A percentile compares a stretch with the other conserved stretches of the same genome.
Conservation (phyloP, 2,329 filamentous ascomycete genomes). For the Chrysoporthe cubensis region DNA sequence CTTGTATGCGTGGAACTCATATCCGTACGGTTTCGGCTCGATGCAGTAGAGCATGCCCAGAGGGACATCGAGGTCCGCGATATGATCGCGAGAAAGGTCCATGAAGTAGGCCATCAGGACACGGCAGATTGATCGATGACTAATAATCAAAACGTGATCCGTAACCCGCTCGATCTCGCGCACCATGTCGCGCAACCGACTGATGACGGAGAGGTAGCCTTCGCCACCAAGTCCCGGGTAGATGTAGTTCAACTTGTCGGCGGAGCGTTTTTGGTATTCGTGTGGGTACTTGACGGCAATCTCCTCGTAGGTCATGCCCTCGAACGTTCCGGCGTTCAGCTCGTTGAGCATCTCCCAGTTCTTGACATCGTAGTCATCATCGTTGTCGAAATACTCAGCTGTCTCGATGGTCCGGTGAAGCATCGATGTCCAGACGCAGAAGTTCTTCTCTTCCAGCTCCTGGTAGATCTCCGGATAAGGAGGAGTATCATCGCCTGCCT, state of each 20-base stretch:
- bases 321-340: conserved; percentile 88
- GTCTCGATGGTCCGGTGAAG: conserved; percentile 79
- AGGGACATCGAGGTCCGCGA: conserved; percentile 92
- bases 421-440: conserved; percentile 99
- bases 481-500: conserved; percentile 88
- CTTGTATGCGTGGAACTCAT: conserved; percentile 93
- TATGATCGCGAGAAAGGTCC: conserved; percentile 85
- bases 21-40: conserved; percentile 96
- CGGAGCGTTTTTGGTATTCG: conserved; percentile 78
- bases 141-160: conserved; percentile 90
- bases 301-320: conserved; percentile 92
- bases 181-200: conserved; percentile 91
- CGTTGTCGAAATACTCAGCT: conserved; percentile 70
- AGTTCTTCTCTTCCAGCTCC: conserved; percentile 79
- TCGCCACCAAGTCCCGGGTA: conserved; percentile 96
- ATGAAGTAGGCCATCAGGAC: conserved; percentile 97
- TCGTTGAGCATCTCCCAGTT: conserved; percentile 96
- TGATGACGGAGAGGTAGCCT: conserved; percentile 96
- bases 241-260: conserved; percentile 92
- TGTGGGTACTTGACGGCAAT: conserved; percentile 79
- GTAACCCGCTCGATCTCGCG: conserved; percentile 97
- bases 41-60: conserved; percentile 93
- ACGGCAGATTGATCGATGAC: conserved; percentile 87
- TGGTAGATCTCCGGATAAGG: conserved; percentile 85
- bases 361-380: conserved; percentile 67